phyloP scores from a whole-genome alignment of 768 basidiomycete species.

The Tulasnella calospora region DNA sequence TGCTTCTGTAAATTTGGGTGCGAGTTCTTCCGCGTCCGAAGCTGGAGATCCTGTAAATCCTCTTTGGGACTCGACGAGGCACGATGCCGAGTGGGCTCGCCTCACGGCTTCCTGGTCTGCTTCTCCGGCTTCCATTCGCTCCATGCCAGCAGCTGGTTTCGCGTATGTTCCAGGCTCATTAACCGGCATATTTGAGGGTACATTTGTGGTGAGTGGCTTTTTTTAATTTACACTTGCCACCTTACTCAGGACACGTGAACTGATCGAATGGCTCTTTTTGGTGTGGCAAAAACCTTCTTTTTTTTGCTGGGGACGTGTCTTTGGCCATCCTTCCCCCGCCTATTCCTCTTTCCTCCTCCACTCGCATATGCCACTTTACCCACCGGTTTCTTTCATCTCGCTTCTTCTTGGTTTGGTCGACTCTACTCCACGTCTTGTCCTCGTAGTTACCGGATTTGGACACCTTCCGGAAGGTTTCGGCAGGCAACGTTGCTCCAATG shows the following conservation, averaged over 20 bases:
- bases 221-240: not conserved
- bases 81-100: slow-evolving; percentile 59
- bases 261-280: slow-evolving; percentile 8
- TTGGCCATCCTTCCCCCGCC: not conserved
- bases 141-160: slow-evolving; percentile 34
- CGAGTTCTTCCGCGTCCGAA: not conserved
- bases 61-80: slow-evolving; percentile 32
- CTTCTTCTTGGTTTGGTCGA: not conserved
- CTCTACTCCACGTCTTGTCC: not conserved
- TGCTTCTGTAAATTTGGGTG: not conserved
- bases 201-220: slow-evolving; percentile 50
- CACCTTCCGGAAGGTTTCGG: not conserved
- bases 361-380: not conserved
- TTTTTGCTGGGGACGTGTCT: slow-evolving; percentile 2
- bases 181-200: slow-evolving; percentile 58
- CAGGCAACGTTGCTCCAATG: not conserved
- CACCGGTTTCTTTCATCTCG: not conserved
- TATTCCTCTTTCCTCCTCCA: not conserved
- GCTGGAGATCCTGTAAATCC: not conserved
- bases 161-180: slow-evolving; percentile 51
- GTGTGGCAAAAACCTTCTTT: slow-evolving; percentile 7
- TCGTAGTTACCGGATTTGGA: slow-evolving; percentile 5
- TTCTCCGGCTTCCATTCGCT: slow-evolving; percentile 28
- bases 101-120: slow-evolving; percentile 46
- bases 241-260: slow-evolving; percentile 15